Evolutionary conservation across 2,329 filamentous ascomycete genomes (phyloP).

Genomic region (Penicillium italicum): DNA sequence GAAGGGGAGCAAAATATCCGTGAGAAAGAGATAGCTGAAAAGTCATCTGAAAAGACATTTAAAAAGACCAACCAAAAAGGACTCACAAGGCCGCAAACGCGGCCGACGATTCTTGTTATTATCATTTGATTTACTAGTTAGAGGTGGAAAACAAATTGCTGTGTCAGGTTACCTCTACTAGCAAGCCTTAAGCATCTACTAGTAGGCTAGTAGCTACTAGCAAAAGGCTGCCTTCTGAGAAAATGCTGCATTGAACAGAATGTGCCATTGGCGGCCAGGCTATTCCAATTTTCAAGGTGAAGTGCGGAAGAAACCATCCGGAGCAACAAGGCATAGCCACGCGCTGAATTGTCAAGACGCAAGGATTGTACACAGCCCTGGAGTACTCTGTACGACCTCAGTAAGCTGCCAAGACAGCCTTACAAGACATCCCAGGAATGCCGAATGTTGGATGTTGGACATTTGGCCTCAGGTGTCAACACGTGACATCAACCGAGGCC

Average conservation of each 20-base stretch:
- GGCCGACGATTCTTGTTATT: too few species aligned
- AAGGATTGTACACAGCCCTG: neutral
- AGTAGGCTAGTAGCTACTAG: too few species aligned
- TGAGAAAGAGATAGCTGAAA: too few species aligned
- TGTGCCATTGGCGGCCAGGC: neutral
- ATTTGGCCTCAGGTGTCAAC: constrained; percentile 17
- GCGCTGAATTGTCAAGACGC: neutral
- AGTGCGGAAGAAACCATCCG: neutral
- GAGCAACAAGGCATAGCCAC: neutral
- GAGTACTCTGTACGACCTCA: neutral
- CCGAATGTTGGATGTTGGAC: neutral
- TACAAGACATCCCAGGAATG: neutral
- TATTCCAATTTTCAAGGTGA: neutral
- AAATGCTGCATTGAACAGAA: neutral
- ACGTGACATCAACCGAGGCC: constrained; percentile 23
- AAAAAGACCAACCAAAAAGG: too few species aligned
- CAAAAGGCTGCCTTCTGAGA: neutral
- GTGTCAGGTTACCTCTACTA: too few species aligned
- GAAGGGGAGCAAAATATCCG: too few species aligned
- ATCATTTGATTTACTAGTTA: too few species aligned
- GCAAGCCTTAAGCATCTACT: too few species aligned
- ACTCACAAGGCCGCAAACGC: too few species aligned
- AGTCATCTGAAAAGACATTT: too few species aligned
- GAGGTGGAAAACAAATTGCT: too few species aligned
- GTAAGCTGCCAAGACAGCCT: neutral